Conservation (phyloP, 352 stramenopile genomes). For the Phytophthora sansomeana region DNA sequence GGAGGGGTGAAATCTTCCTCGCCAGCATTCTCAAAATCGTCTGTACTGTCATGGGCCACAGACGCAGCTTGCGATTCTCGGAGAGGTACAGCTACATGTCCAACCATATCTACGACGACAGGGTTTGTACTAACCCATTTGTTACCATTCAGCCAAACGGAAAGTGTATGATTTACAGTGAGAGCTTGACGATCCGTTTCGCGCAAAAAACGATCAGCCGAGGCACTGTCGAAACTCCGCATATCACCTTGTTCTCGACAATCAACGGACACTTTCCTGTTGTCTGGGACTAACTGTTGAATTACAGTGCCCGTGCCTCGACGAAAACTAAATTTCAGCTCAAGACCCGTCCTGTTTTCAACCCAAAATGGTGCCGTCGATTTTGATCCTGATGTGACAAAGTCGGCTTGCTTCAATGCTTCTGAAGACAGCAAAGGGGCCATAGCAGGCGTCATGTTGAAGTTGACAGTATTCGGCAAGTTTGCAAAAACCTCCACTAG, state of each 20-base stretch:
- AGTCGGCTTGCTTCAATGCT: constrained; percentile 82
- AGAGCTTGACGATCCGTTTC: constrained; percentile 75
- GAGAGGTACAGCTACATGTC: constrained; percentile 83
- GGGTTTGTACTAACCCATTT: constrained; percentile 90
- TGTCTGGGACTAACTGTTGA: constrained; percentile 72
- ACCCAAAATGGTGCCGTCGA: constrained; percentile 91
- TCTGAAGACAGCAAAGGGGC: constrained; percentile 84
- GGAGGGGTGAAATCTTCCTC: constrained; percentile 75
- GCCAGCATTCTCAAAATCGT: constrained; percentile 41
- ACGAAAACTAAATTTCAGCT: constrained; percentile 89
- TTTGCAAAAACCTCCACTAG: constrained; percentile 84
- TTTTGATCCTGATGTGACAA: constrained; percentile 88
- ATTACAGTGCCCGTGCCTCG: constrained; percentile 82
- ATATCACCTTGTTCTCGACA: constrained; percentile 89
- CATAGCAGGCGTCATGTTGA: constrained; percentile 91
- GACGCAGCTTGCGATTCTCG: constrained; percentile 48
- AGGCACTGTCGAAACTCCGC: constrained; percentile 88
- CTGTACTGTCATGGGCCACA: constrained; percentile 23
- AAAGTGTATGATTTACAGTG: constrained; percentile 90
- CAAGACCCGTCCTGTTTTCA: constrained; percentile 85
- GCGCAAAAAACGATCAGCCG: constrained; percentile 77
- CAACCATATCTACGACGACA: constrained; percentile 89
- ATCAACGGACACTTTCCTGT: constrained; percentile 82
- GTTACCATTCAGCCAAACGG: constrained; percentile 85
- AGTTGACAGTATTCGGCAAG: constrained; percentile 85